These are phyloP conservation scores for Wickerhamiella australiensis DNA, from an alignment of 805 yeast species.

Conservation along the genomic window DNA sequence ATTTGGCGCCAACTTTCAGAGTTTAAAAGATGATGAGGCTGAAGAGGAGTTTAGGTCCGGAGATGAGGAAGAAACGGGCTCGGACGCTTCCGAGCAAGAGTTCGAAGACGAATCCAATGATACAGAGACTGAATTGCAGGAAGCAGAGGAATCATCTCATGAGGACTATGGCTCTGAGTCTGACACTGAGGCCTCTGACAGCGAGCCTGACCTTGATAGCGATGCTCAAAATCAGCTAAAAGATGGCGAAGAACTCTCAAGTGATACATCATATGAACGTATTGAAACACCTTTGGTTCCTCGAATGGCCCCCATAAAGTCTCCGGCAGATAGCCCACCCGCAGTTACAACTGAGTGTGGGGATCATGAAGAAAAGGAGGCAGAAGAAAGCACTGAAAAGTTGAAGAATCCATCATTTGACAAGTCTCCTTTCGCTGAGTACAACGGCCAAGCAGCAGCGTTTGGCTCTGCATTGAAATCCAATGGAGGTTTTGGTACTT, in stretches of 20 bases:
- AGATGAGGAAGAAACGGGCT: neutral
- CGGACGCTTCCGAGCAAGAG: neutral
- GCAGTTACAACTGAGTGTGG: constrained; percentile 7
- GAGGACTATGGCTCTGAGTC: neutral
- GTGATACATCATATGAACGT: neutral
- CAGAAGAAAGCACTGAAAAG: neutral
- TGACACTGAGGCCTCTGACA: neutral
- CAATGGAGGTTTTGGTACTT: neutral
- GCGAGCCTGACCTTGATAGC: neutral
- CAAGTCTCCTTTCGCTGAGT: neutral
- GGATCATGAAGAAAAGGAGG: constrained; percentile 4
- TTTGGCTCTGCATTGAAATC: neutral
- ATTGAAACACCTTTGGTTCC: neutral
- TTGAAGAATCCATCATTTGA: neutral
- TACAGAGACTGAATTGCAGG: neutral
- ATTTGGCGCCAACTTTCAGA: neutral
- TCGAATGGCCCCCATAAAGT: neutral
- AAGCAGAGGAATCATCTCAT: neutral
- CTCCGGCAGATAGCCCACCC: neutral
- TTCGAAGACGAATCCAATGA: neutral
- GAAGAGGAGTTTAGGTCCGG: neutral
- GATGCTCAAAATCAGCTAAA: no score
- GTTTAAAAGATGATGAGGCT: neutral
- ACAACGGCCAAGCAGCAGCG: neutral
- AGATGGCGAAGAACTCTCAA: neutral